Evolutionary conservation across 257 asterid species (phyloP).

Genomic region (Capsicum chinense): DNA sequence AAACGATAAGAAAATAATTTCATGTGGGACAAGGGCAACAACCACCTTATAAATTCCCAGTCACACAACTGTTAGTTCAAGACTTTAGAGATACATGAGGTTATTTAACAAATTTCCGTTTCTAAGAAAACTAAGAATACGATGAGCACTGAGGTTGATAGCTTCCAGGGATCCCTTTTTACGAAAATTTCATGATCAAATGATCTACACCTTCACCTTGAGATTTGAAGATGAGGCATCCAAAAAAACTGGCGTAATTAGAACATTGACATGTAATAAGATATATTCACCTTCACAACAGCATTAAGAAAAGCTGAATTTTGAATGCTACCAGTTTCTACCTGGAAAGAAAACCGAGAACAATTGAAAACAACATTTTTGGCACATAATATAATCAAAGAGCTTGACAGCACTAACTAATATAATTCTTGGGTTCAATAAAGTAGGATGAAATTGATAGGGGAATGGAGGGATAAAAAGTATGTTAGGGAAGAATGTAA

Average conservation of each 20-base stretch:
- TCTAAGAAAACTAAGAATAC: conserved; percentile 2
- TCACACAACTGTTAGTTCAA: neutral
- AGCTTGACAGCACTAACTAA: neutral
- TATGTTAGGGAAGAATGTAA: neutral
- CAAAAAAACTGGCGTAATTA: neutral
- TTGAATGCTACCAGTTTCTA: conserved; percentile 68
- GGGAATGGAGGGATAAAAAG: neutral
- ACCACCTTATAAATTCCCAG: neutral
- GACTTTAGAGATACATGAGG: neutral
- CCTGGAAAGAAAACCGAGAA: conserved; percentile 44
- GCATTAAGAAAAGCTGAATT: conserved; percentile 80
- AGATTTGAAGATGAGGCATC: conserved; percentile 20
- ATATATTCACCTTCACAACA: conserved; percentile 76
- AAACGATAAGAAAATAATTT: conserved; percentile 14
- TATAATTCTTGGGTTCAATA: neutral
- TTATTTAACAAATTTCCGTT: conserved; percentile 12
- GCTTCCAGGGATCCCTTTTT: neutral
- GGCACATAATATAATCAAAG: neutral
- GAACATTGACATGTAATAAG: neutral
- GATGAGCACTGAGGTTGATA: conserved; percentile 14
- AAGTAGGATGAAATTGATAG: neutral
- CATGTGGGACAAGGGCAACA: neutral
- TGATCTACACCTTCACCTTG: conserved; percentile 22
- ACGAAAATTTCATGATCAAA: conserved; percentile 1
- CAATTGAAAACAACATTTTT: neutral